A percentile compares a stretch with the other conserved stretches of the same genome.
phyloP scores from a whole-genome alignment of 306 rosid genomes.

The Carpinus fangiana region DNA sequence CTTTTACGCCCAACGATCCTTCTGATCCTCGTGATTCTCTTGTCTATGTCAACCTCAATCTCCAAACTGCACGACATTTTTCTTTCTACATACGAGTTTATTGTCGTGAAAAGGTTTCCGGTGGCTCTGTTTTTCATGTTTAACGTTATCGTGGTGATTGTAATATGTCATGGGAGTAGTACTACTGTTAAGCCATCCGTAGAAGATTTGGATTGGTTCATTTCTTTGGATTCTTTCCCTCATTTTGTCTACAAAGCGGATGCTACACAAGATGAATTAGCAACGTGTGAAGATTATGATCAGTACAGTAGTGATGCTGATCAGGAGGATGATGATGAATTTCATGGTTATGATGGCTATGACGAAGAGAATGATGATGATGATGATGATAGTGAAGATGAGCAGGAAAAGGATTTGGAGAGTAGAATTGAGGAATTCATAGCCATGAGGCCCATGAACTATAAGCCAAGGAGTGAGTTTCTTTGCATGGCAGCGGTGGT shows the following conservation, averaged over 20 bases:
- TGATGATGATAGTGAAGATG: constrained; percentile 17
- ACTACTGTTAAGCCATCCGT: constrained; percentile 3
- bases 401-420: constrained; percentile 21
- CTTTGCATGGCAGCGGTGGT: background rate
- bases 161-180: constrained; percentile 15
- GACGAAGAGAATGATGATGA: constrained; percentile 29
- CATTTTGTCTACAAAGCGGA: too few species aligned
- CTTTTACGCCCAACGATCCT: background rate
- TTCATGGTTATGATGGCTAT: constrained; percentile 30
- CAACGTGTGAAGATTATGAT: too few species aligned
- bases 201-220: constrained; percentile 6
- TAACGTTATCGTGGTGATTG: constrained; percentile 4
- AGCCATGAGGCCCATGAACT: constrained; percentile 22
- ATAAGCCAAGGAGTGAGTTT: constrained; percentile 33
- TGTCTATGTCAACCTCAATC: background rate
- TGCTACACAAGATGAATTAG: too few species aligned
- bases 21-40: background rate
- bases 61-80: constrained; percentile 18
- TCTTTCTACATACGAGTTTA: constrained; percentile 23
- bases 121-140: constrained; percentile 23
- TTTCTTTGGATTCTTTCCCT: too few species aligned
- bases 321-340: background rate
- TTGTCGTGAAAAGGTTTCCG: constrained; percentile 17
- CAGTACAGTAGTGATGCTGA: too few species aligned
- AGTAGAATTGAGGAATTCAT: constrained; percentile 42